Base-by-base conservation (phyloP, 257 asterid species). In the Penstemon newberryi region DNA sequence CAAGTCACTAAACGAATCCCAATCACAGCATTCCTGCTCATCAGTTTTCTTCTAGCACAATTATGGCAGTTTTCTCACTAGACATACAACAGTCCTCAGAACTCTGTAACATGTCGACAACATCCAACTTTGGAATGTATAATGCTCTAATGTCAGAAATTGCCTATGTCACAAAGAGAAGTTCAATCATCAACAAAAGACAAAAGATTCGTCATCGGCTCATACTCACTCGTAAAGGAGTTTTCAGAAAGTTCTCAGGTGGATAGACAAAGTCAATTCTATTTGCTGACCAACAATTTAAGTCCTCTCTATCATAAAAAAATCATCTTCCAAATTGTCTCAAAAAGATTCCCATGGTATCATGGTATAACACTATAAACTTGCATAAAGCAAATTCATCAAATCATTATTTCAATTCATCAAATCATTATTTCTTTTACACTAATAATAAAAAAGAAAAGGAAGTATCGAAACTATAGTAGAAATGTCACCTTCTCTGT, bases 401-500 rank as follows among this genome's bases (percentile, higher is more conserved):
- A 50, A 56, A 33, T 41, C 56, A 57, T 25, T 15, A 15, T 15
- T 15, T 15, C 18, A 15, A 15, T 41, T 13, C 18, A 15, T 15
- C 18, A 15, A 15, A 8, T 11, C 47, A 47, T 39, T 36, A 38
- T 63, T 50, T 62, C 45, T 62, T 67, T 15, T 44, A n/a, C 33
- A 40, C 18, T 15, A 15, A 58, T 69, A 5, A 62, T 46, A 65
- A 72, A 64, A 54, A 55, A 74, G 57, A 59, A 33, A 58, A 60
- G 69, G 60, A 49, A 71, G 42, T 15, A 43, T 53, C 64, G 40
- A 38, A 45, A 53, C 18, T 41, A 79, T 62, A 12, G 63, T 18
- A 69, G 44, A 66, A 66, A 49, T 50, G 47, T 79, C 78, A 91
- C 98, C 96, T 94, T 94, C 78, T 94, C 96, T 11, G 89, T 87